Base-by-base conservation (phyloP, 1,284 basidiomycete species). In the Pholiota adiposa region DNA sequence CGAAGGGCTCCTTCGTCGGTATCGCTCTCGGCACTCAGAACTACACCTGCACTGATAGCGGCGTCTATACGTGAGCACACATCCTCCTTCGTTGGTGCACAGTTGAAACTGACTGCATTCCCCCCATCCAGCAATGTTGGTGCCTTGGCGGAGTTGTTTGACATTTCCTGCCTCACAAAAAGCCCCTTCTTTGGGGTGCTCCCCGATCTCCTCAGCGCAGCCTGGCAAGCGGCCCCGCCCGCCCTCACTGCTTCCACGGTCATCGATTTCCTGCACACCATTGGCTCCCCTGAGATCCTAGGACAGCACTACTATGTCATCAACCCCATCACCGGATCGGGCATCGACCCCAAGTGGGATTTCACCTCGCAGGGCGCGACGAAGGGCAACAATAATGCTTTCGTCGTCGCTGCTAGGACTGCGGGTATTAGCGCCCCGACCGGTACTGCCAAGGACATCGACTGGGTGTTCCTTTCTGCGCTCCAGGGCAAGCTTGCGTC, bases 111-210 rank as follows among this genome's bases (percentile, higher is more conserved):
- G 27, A 46, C 57, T n/a, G 16, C 14, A 3, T 25, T 38, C 27
- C 19, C n/a, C 18, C 40, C 33, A 16, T 16, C 12, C 57, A 76
- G 71, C 18, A 64, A 67, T 36, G 63, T 74, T 38, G 85, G 85
- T n/a, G 85, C 86, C 18, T 71, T 85, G 29, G 85, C 83, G 0
- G 78, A 82, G 60, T 70, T 89, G 4, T 83, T 85, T 69, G 87
- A 90, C 69, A 76, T 82, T 43, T 84, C 83, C 1, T 87, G 86
- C 58, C 60, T 84, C 38, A 75, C 75, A 63, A 72, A 71, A 50
- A 72, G 74, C 5, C 63, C 75, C 16, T 57, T 70, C 12, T 82
- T 83, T 68, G 63, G 73, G 48, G 69, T 69, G 11, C 70, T 84
- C 46, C 76, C 81, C 48, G 75, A 80, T 60, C 65, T 69, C 34